Base-by-base conservation (phyloP, 1,139 yeast genomes). In the Pichia sp. region DNA sequence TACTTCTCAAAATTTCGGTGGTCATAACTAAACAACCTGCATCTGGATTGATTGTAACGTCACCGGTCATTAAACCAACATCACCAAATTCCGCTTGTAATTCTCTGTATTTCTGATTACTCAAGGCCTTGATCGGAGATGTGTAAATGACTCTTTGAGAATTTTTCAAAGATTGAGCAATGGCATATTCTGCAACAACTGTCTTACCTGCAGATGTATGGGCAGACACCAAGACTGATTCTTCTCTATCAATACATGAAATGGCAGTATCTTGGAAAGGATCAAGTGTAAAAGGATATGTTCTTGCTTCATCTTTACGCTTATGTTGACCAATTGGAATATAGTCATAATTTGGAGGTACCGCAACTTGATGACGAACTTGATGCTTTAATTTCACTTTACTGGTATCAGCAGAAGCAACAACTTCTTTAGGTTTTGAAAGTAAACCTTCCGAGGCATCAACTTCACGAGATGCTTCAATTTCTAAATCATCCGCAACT, bases 11-110 rank as follows among this genome's bases (percentile, higher is more conserved):
- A 67, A 92, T 88, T 64, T 92, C 99, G 0, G 99, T 92, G 2
- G 99, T 92, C 99, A 92, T 92, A 48, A 92, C 92, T 54, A 92
- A 70, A 64, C 98, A 94, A 52, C 88, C 85, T 0, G 97, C 98
- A 51, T 92, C 97, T 0, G 98, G 95, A 57, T 94, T 94, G 50
- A 94, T 90, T 53, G 92, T 95, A 29, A 94, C 97, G 69, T 92
- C 99, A 60, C 99, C 99, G 0, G 99, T 92, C 64, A 92, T 83
- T 48, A 92, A 73, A 32, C 99, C 99, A 35, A 94, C 95, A 57
- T 90, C 97, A 41, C 76, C 76, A 51, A 87, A 92, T 39, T 81
- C 83, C 56, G 81, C 90, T 60, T 79, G 83, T 64, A 83, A 85
- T 60, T 92, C 98, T 61, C 99, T 74, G 58, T 88, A 92, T 59